These are phyloP conservation scores for Fusarium longipes DNA, from an alignment of 2,329 filamentous ascomycete species.

Conservation along the genomic window DNA sequence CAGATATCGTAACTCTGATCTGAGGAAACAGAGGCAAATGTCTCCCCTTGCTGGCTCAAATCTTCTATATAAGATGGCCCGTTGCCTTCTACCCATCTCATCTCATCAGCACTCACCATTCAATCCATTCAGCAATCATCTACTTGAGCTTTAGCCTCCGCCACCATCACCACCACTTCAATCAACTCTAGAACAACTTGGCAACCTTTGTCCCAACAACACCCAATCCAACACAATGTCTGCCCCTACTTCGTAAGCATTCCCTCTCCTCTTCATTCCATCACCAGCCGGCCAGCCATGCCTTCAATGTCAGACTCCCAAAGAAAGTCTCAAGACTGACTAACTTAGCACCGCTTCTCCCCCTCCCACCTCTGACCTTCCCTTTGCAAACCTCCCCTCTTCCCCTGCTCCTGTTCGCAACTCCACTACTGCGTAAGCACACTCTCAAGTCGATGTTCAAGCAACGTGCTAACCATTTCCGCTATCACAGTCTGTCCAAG, in stretches of 20 bases:
- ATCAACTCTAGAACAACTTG: constrained; percentile 21
- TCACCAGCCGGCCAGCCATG: not conserved
- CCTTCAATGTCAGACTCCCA: constrained; percentile 13
- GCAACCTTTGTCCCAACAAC: constrained; percentile 34
- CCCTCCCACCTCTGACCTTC: constrained; percentile 35
- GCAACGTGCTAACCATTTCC: constrained; percentile 23
- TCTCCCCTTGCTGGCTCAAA: constrained; percentile 14
- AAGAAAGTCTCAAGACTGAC: constrained; percentile 36
- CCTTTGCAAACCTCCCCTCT: constrained; percentile 39
- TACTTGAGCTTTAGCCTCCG: constrained; percentile 40
- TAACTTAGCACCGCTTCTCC: constrained; percentile 38
- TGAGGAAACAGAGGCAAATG: constrained; percentile 10
- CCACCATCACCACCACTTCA: constrained; percentile 18
- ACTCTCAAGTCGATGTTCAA: constrained; percentile 8
- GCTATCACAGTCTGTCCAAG: constrained; percentile 44
- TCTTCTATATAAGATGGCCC: constrained; percentile 43
- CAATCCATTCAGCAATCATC: constrained; percentile 41
- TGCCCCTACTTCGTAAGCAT: constrained; percentile 45
- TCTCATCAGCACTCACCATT: constrained; percentile 41
- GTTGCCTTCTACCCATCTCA: constrained; percentile 20
- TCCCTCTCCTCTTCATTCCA: not conserved
- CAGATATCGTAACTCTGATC: constrained; percentile 19
- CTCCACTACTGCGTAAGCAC: constrained; percentile 36
- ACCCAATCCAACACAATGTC: constrained; percentile 42
- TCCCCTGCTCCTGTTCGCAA: constrained; percentile 35